These are phyloP conservation scores for Talaromyces albobiverticillius DNA, from an alignment of 2,329 filamentous ascomycete genomes.

Conservation along the genomic window DNA sequence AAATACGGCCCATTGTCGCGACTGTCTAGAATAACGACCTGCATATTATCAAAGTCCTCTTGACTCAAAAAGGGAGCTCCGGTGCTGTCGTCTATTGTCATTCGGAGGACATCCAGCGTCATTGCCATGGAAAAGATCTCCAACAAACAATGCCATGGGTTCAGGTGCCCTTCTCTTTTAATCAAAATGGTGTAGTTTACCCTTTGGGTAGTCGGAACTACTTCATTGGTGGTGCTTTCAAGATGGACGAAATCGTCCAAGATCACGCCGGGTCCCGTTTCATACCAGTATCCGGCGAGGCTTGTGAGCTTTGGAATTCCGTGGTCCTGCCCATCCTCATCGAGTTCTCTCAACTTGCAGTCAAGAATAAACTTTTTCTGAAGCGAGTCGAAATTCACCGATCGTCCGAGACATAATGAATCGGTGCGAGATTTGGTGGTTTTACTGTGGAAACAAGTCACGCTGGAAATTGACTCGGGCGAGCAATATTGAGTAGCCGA, in stretches of 20 bases:
- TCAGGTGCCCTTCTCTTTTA: constrained; percentile 33
- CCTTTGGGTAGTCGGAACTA: constrained; percentile 3
- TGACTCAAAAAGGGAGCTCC: constrained; percentile 20
- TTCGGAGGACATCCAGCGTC: constrained; percentile 33
- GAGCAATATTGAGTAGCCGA: constrained; percentile 23
- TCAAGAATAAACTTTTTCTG: constrained; percentile 19
- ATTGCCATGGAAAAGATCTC: constrained; percentile 34
- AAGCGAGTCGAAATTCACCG: constrained; percentile 18
- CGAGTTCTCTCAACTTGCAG: constrained; percentile 17
- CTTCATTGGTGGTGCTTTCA: background rate
- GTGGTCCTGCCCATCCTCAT: constrained; percentile 4
- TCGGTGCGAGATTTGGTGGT: constrained; percentile 19
- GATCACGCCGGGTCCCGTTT: constrained; percentile 27
- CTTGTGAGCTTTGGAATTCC: constrained; percentile 15
- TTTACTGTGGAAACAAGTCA: constrained; percentile 28
- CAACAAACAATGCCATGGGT: constrained; percentile 36
- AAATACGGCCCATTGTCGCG: constrained; percentile 33
- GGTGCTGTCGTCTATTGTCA: constrained; percentile 18
- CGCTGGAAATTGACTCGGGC: constrained; percentile 16
- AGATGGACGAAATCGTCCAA: constrained; percentile 21
- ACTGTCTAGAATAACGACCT: constrained; percentile 37
- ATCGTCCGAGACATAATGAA: constrained; percentile 24
- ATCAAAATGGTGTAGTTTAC: constrained; percentile 29
- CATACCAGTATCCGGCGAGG: constrained; percentile 29
- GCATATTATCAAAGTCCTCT: constrained; percentile 22